Evolutionary conservation across 306 rosid genomes (phyloP).

Genomic region (Pterocarpus santalinus): DNA sequence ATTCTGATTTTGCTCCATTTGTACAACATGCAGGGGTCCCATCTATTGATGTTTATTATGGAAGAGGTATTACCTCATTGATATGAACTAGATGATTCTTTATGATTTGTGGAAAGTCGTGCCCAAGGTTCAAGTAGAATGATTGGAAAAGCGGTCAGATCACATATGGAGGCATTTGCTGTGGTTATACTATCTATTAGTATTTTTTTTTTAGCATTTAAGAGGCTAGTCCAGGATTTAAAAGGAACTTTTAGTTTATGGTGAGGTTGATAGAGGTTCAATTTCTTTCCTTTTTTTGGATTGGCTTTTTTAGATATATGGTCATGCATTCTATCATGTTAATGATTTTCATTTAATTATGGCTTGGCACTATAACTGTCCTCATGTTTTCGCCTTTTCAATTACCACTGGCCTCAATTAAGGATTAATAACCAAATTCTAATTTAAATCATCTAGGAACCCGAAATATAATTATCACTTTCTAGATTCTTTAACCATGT

Average conservation of each 20-base stretch:
- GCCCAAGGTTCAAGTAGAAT: slow-evolving; percentile 7
- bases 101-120: slow-evolving; percentile 15
- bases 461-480: slow-evolving; percentile 8
- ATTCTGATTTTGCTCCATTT: slow-evolving; percentile 94
- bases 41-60: slow-evolving; percentile 85
- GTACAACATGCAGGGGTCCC: slow-evolving; percentile 96
- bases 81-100: slow-evolving; percentile 14
- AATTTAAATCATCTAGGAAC: slow-evolving; percentile 11
- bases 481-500: neutral
- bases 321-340: slow-evolving; percentile 19
- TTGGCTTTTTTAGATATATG: neutral
- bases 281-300: neutral
- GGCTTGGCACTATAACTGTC: neutral
- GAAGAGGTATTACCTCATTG: slow-evolving; percentile 67
- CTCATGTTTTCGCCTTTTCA: neutral
- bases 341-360: slow-evolving; percentile 1
- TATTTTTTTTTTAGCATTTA: neutral
- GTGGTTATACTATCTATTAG: slow-evolving; percentile 14
- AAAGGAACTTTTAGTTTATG: neutral
- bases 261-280: neutral
- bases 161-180: slow-evolving; percentile 10
- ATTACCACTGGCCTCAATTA: neutral
- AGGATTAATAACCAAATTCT: neutral
- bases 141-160: slow-evolving; percentile 2
- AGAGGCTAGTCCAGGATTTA: neutral